Conservation (phyloP, 2,329 filamentous ascomycete species). For the Penicillium digitatum region DNA sequence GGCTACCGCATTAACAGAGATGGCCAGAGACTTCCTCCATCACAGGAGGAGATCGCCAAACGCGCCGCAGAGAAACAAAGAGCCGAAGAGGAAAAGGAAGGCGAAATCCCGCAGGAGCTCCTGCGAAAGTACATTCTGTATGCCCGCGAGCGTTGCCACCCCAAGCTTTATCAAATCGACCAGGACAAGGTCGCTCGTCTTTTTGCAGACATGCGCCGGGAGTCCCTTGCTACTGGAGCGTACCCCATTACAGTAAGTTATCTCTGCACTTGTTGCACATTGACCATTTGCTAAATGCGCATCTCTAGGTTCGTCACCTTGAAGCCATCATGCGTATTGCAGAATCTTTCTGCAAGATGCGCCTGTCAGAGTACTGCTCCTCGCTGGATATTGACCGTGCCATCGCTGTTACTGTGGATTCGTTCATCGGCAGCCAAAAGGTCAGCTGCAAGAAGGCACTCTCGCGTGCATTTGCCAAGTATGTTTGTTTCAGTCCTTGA, state of each 20-base stretch:
- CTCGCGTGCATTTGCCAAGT: conserved; percentile 92
- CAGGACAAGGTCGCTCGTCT: conserved; percentile 93
- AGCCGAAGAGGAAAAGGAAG: conserved; percentile 52
- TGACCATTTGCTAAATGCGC: conserved; percentile 4
- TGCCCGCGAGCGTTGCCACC: conserved; percentile 79
- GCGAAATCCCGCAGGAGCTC: conserved; percentile 83
- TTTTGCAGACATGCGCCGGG: conserved; percentile 93
- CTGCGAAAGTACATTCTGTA: conserved; percentile 96
- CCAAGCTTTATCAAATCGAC: conserved; percentile 95
- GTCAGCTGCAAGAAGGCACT: conserved; percentile 96
- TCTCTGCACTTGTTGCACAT: not conserved
- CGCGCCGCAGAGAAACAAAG: conserved; percentile 40
- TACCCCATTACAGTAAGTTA: conserved; percentile 91
- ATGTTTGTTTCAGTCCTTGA: conserved; percentile 50
- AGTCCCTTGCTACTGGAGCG: conserved; percentile 87
- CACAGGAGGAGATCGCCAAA: conserved; percentile 46
- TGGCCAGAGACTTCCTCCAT: conserved; percentile 32
- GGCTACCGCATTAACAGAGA: conserved; percentile 49
- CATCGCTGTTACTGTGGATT: conserved; percentile 93
- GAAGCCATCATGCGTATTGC: conserved; percentile 96
- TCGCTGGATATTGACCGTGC: conserved; percentile 90
- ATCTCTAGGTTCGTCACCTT: conserved; percentile 77
- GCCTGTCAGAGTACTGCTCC: conserved; percentile 91
- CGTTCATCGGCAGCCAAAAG: conserved; percentile 94
- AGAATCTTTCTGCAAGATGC: conserved; percentile 95